phyloP scores from a whole-genome alignment of 1,139 yeast species.

The Saccharomycopsis hybrid region DNA sequence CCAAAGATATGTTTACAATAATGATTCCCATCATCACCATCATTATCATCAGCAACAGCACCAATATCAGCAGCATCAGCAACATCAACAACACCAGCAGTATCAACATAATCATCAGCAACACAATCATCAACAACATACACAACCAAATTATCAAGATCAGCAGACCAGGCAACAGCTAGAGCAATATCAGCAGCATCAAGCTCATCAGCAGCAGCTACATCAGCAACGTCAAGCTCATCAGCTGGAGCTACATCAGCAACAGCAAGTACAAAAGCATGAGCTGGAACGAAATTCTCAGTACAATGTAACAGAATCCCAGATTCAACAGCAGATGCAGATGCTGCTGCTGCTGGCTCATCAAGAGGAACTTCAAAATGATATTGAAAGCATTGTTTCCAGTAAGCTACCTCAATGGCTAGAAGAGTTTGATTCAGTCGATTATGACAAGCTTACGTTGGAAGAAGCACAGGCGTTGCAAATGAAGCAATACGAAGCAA shows the following conservation, averaged over 20 bases:
- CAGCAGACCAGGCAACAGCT: slow-evolving; percentile 3
- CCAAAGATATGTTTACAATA: slow-evolving; percentile 17
- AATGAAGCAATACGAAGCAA: too few relatives aligned
- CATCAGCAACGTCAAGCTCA: neutral
- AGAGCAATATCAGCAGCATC: slow-evolving; percentile 26
- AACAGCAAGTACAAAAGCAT: neutral
- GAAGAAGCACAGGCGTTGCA: too few relatives aligned
- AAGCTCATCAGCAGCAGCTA: slow-evolving; percentile 8
- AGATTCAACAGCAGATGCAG: too few relatives aligned
- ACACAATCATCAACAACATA: neutral
- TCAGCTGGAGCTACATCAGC: neutral
- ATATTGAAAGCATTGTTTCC: too few relatives aligned
- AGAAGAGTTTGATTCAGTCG: too few relatives aligned
- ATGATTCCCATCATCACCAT: slow-evolving; percentile 8
- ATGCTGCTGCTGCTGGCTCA: too few relatives aligned
- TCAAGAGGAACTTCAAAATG: too few relatives aligned
- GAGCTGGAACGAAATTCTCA: too few relatives aligned
- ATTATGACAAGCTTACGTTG: too few relatives aligned
- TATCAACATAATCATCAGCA: slow-evolving; percentile 4
- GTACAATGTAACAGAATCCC: too few relatives aligned
- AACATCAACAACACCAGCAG: slow-evolving; percentile 7
- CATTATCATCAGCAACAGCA: neutral
- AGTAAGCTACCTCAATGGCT: too few relatives aligned
- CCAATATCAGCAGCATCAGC: neutral
- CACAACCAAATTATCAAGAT: neutral